Evolutionary conservation across 2,329 filamentous ascomycete genomes (phyloP), one percentile per base, ranked within the genome.

Genomic region (Emydomyces testavorans): DNA sequence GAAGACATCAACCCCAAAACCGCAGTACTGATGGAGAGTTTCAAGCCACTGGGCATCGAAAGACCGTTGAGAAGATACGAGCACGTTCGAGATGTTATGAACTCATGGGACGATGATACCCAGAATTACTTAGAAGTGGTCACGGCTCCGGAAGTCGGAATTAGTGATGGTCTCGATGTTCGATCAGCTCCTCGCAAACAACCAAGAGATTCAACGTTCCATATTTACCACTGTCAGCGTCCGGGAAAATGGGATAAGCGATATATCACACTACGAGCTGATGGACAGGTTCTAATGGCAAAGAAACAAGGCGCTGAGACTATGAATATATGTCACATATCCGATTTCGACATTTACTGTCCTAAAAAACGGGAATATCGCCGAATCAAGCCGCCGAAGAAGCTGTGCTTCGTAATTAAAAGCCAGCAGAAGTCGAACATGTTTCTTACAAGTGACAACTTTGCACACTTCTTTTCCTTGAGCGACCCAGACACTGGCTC

Each of bases 271-370:
- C 67, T 96, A 24, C 73, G 82, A 3, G 60, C 72, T 6, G 83
- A 83, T 48, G 89, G 89, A 0, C 88, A 94, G 62, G 63, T 83
- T 13, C 64, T 72, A 38, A 72, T 80, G 21, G 77, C 84, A 34
- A 94, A 92, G 66, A 88, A 84, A 56, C 72, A 79, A 10, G 67
- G 70, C 1, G 78, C 81, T 40, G 83, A 89, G 45, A 70, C 75
- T 26, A 67, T 73, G 10, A 82, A 77, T 52, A 71, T 94, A 28
- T 94, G 86, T 62, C 87, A 94, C 65, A 65, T 96, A 40, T 87
- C 85, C 2, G 89, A 95, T 65, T 95, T 90, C 63, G 90, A 96
- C 60, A 83, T 95, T 41, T 95, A 95, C 66, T 78, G 74, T 1
- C 83, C 86, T 1, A 86, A 80, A 4, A 75, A 78, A 37, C 80